These are phyloP conservation scores for Arachnomyces sp. DNA, from an alignment of 2,329 filamentous ascomycete genomes.

Conservation along the genomic window DNA sequence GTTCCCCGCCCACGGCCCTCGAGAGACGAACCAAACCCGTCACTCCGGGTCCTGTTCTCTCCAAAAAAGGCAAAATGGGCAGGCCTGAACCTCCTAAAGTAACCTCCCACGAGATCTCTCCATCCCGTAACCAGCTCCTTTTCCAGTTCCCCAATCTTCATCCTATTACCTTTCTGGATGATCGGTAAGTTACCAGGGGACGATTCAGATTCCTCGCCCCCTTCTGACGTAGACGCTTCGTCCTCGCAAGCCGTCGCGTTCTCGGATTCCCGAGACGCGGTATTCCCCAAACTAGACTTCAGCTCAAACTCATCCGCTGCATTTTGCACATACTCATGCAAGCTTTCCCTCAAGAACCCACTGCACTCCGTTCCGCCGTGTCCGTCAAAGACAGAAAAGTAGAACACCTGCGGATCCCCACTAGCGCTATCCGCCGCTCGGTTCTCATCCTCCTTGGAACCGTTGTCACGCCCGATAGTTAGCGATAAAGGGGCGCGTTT, in stretches of 20 bases:
- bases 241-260: conserved; percentile 6
- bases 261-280: background rate
- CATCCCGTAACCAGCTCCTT: conserved; percentile 66
- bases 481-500: conserved; percentile 65
- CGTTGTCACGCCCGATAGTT: conserved; percentile 29
- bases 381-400: conserved; percentile 93
- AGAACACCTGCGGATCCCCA: conserved; percentile 93
- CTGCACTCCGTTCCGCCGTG: conserved; percentile 88
- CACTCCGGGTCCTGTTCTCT: conserved; percentile 23
- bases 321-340: conserved; percentile 85
- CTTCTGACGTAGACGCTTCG: conserved; percentile 5
- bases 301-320: conserved; percentile 70
- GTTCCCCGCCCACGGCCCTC: conserved; percentile 19
- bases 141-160: conserved; percentile 62
- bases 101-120: conserved; percentile 80
- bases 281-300: conserved; percentile 60
- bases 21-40: conserved; percentile 20
- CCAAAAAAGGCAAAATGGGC: conserved; percentile 58
- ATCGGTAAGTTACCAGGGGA: conserved; percentile 36
- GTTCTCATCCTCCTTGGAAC: conserved; percentile 40
- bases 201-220: conserved; percentile 1
- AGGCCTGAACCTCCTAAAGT: conserved; percentile 85
- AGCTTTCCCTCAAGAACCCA: conserved; percentile 70
- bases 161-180: conserved; percentile 47
- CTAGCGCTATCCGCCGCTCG: conserved; percentile 63